Evolutionary conservation across 202 grass and related monocot genomes (phyloP).

Genomic region (Saccharum hybrid): DNA sequence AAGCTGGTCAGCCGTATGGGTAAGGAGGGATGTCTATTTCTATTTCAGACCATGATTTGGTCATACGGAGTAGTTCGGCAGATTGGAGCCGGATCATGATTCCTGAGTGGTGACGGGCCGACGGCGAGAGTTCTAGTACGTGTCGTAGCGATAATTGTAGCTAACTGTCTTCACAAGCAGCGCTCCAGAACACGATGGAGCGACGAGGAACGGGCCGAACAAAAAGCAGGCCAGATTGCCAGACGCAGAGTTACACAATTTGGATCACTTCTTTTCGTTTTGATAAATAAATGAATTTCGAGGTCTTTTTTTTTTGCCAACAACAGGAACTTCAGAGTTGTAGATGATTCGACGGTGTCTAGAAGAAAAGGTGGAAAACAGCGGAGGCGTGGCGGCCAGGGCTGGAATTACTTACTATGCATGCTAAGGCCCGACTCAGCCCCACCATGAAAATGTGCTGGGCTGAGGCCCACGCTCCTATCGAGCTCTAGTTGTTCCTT

Average conservation of each 20-base stretch:
- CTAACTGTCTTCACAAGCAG: background rate
- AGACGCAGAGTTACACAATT: no score
- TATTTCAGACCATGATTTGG: background rate
- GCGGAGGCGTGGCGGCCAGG: background rate
- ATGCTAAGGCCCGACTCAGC: background rate
- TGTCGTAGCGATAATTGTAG: background rate
- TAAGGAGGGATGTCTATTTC: background rate
- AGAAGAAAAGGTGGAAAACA: background rate
- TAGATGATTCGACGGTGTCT: background rate
- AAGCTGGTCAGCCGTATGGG: slow-evolving; percentile 12
- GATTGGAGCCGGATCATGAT: background rate
- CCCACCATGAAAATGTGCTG: background rate
- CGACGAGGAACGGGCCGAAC: background rate
- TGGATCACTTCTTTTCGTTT: no score
- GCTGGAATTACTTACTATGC: background rate
- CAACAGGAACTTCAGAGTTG: background rate
- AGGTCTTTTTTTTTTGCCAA: background rate
- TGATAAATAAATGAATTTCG: no score
- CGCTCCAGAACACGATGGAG: background rate
- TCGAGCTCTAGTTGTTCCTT: background rate
- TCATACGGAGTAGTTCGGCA: background rate
- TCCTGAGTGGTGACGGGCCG: background rate
- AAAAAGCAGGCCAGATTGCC: background rate
- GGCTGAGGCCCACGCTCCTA: background rate
- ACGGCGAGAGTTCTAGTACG: background rate